A percentile compares a stretch with the other conserved stretches of the same genome.
These are phyloP conservation scores for Eutrema salsugineum DNA, from an alignment of 441 rosid species.

Conservation along the genomic window DNA sequence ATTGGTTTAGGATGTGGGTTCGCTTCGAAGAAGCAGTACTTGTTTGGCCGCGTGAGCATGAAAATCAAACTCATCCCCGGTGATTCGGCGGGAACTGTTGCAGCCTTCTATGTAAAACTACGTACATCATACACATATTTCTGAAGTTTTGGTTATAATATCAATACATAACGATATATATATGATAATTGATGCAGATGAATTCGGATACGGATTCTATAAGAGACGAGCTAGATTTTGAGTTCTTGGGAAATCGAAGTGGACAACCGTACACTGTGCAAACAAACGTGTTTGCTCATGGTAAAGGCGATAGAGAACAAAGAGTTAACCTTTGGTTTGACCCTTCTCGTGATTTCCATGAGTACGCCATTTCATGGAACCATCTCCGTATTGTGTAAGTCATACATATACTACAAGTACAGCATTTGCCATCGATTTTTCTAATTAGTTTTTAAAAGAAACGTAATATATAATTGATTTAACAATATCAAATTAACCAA, in stretches of 20 bases:
- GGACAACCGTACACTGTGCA: slow-evolving; percentile 71
- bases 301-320: slow-evolving; percentile 63
- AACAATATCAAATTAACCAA: slow-evolving; percentile 6
- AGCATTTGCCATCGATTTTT: background rate
- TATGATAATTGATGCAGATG: slow-evolving; percentile 33
- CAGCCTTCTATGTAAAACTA: slow-evolving; percentile 56
- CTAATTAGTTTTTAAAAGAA: background rate
- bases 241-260: slow-evolving; percentile 60
- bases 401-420: background rate
- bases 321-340: slow-evolving; percentile 77
- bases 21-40: slow-evolving; percentile 51
- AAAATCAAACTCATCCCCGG: slow-evolving; percentile 67
- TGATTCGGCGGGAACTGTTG: slow-evolving; percentile 71
- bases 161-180: background rate
- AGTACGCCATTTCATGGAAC: slow-evolving; percentile 54
- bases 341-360: slow-evolving; percentile 56
- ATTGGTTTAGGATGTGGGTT: slow-evolving; percentile 60
- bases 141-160: background rate
- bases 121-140: background rate
- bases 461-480: background rate
- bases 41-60: slow-evolving; percentile 70
- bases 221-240: slow-evolving; percentile 69
- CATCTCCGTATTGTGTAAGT: slow-evolving; percentile 60
- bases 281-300: slow-evolving; percentile 57
- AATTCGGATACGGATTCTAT: slow-evolving; percentile 45